Evolutionary conservation across 2,329 filamentous ascomycete genomes (phyloP).

Genomic region (Alternaria gansuensis): DNA sequence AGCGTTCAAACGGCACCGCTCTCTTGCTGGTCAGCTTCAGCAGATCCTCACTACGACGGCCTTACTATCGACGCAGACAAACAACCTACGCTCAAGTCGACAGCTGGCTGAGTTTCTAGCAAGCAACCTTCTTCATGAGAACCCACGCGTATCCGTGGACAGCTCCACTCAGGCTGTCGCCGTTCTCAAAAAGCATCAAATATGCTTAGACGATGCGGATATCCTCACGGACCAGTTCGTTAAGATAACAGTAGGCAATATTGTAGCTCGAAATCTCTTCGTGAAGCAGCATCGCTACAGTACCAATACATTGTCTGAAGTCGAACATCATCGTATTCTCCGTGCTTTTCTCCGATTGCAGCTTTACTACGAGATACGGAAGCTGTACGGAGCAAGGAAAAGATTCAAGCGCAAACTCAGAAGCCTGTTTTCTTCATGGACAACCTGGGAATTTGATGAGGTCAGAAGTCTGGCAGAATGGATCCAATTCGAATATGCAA

Average conservation of each 20-base stretch:
- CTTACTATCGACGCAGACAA: background rate
- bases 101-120: background rate
- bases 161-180: background rate
- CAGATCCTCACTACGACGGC: slow-evolving; percentile 5
- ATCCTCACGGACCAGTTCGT: slow-evolving; percentile 1
- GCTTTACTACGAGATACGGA: background rate
- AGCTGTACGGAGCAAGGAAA: background rate
- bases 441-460: slow-evolving; percentile 8
- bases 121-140: background rate
- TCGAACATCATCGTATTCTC: slow-evolving; percentile 7
- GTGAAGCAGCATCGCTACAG: background rate
- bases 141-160: background rate
- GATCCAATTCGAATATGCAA: slow-evolving; percentile 8
- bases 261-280: background rate
- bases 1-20: background rate
- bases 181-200: background rate
- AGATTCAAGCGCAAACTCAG: background rate
- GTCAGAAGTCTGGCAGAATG: slow-evolving; percentile 11
- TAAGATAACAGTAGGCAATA: background rate
- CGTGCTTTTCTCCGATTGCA: slow-evolving; percentile 1
- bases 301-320: slow-evolving; percentile 1
- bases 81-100: background rate
- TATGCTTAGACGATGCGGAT: background rate
- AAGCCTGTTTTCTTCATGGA: slow-evolving; percentile 6
- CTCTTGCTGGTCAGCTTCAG: slow-evolving; percentile 9